Conservation (phyloP, 2,329 filamentous ascomycete genomes). For the Dactylellina drechsleri region DNA sequence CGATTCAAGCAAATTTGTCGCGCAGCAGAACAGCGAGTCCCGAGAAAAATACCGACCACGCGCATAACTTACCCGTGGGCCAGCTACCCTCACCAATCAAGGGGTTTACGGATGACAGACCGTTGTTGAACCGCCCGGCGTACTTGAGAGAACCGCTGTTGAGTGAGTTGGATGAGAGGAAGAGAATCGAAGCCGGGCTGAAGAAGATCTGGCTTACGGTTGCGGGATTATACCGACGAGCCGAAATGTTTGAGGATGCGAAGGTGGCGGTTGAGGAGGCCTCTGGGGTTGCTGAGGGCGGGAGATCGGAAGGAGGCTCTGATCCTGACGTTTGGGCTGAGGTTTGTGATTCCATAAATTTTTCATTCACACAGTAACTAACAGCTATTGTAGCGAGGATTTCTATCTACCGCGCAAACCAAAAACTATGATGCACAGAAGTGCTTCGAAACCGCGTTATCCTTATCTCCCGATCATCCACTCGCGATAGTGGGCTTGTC, state of each 20-base stretch:
- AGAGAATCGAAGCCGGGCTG: conserved; percentile 66
- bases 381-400: conserved; percentile 68
- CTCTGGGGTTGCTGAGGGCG: conserved; percentile 77
- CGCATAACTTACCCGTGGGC: conserved; percentile 56
- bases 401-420: conserved; percentile 72
- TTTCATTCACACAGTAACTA: neutral
- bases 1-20: conserved; percentile 23
- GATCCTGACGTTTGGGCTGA: conserved; percentile 77
- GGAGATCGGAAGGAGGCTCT: conserved; percentile 62
- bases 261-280: conserved; percentile 84
- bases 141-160: conserved; percentile 57
- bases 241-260: conserved; percentile 81
- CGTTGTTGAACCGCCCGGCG: conserved; percentile 55
- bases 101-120: conserved; percentile 55
- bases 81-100: conserved; percentile 56
- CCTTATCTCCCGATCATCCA: conserved; percentile 81
- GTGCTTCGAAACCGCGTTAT: conserved; percentile 83
- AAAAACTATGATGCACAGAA: conserved; percentile 75
- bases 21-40: conserved; percentile 25
- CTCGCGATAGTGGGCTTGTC: conserved; percentile 82
- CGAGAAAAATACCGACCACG: conserved; percentile 29
- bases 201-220: conserved; percentile 90
- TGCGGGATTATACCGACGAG: conserved; percentile 84
- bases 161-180: conserved; percentile 56
- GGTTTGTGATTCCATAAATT: conserved; percentile 66